These are phyloP conservation scores for Sordariomycetes sp. DNA, from an alignment of 2,329 filamentous ascomycete species.

Conservation along the genomic window DNA sequence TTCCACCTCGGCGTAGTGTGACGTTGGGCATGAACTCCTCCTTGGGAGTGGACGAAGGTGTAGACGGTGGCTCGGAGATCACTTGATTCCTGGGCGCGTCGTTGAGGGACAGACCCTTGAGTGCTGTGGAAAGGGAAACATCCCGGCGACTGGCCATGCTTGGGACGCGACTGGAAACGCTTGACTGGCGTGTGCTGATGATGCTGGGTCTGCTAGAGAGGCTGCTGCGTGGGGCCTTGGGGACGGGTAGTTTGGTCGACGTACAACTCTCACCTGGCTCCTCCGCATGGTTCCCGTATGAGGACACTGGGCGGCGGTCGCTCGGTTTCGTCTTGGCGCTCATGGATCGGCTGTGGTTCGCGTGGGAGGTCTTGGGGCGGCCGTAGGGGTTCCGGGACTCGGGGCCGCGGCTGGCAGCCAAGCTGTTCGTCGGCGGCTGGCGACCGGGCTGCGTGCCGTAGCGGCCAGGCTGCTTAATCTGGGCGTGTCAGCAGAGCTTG, in stretches of 20 bases:
- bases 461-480: conserved; percentile 4
- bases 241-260: conserved; percentile 7
- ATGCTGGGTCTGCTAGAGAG: background rate
- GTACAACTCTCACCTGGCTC: conserved; percentile 25
- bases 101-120: conserved; percentile 26
- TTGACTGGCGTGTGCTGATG: conserved; percentile 13
- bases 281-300: conserved; percentile 27
- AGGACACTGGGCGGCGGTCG: conserved; percentile 21
- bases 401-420: conserved; percentile 47
- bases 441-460: conserved; percentile 5
- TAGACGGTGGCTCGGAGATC: conserved; percentile 21
- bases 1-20: conserved; percentile 15
- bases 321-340: conserved; percentile 19
- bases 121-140: conserved; percentile 28
- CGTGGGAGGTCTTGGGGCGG: conserved; percentile 42
- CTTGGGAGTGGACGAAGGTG: conserved; percentile 11
- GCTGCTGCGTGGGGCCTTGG: background rate
- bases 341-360: conserved; percentile 29
- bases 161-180: conserved; percentile 15
- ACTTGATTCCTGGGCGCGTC: conserved; percentile 32
- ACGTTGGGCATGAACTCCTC: conserved; percentile 13
- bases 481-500: background rate
- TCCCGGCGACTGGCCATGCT: conserved; percentile 23
- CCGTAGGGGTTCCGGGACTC: conserved; percentile 33
- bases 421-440: conserved; percentile 23